A percentile compares a stretch with the other conserved stretches of the same genome.
These are phyloP conservation scores for Cunninghamia lanceolata DNA, from an alignment of 75 land plant genomes.

Conservation along the genomic window DNA sequence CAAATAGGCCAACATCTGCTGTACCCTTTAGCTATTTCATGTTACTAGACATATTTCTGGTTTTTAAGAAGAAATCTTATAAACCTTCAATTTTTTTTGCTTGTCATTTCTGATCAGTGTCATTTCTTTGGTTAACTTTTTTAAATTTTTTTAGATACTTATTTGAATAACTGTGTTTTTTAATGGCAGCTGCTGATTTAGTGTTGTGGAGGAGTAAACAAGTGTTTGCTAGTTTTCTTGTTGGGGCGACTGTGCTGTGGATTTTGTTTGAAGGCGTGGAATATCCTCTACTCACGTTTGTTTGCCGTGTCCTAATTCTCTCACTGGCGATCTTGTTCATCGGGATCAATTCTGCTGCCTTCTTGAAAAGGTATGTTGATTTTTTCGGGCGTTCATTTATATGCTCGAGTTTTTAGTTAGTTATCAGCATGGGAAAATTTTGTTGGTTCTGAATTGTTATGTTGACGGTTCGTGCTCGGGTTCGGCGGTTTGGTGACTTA, in stretches of 20 bases:
- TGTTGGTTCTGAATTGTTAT: too few species aligned
- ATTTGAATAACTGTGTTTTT: background rate
- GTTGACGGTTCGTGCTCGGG: too few species aligned
- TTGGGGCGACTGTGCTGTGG: slow-evolving; percentile 48
- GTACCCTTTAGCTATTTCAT: background rate
- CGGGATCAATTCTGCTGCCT: slow-evolving; percentile 60
- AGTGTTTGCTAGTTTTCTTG: slow-evolving; percentile 43
- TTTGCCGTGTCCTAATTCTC: slow-evolving; percentile 57
- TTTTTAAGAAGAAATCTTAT: background rate
- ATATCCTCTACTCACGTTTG: slow-evolving; percentile 60
- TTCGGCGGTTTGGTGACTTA: too few species aligned
- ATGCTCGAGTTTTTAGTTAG: background rate
- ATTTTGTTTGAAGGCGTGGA: slow-evolving; percentile 58
- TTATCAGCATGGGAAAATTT: too few species aligned
- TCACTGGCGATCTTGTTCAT: slow-evolving; percentile 49
- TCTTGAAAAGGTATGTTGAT: slow-evolving; percentile 53
- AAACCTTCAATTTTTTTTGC: background rate
- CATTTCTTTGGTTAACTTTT: too few species aligned
- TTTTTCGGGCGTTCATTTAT: background rate
- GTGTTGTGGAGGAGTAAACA: slow-evolving; percentile 77
- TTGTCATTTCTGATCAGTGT: background rate
- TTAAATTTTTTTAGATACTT: too few species aligned
- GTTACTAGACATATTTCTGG: background rate
- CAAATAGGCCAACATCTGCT: background rate
- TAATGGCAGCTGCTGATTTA: slow-evolving; percentile 60